A percentile compares a stretch with the other conserved stretches of the same genome.
These are phyloP conservation scores for Oemleria cerasiformis DNA, from an alignment of 306 rosid genomes.

Conservation along the genomic window DNA sequence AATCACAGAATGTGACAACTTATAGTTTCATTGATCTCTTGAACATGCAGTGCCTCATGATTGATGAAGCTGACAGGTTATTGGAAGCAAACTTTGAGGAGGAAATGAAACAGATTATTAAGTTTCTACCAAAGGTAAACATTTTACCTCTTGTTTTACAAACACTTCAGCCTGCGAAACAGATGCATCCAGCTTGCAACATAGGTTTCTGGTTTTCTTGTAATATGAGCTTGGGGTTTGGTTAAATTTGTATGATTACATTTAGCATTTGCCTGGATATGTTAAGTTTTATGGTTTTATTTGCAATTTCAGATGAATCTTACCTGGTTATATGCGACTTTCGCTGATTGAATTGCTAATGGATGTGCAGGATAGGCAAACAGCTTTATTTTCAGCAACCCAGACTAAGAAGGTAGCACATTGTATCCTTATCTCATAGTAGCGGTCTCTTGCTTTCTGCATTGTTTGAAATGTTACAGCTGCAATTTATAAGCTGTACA, in stretches of 20 bases:
- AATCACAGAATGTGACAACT: not conserved
- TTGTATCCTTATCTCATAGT: not conserved
- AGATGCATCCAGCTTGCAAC: not conserved
- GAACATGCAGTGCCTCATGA: constrained; percentile 70
- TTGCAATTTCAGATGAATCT: not conserved
- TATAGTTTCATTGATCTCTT: not conserved
- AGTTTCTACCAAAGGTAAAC: constrained; percentile 75
- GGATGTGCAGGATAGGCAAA: constrained; percentile 78
- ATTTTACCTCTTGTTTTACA: not conserved
- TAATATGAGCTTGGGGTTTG: not conserved
- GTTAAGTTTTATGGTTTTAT: not conserved
- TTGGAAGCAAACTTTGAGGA: constrained; percentile 94
- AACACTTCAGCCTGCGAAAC: not conserved
- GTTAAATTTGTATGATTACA: not conserved
- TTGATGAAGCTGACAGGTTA: constrained; percentile 98
- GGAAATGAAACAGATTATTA: constrained; percentile 88
- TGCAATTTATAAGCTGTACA: not conserved
- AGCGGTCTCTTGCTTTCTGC: not conserved
- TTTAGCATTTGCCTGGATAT: not conserved
- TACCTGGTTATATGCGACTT: not conserved
- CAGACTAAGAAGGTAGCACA: constrained; percentile 86
- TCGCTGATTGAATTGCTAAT: constrained; percentile 28
- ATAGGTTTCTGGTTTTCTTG: not conserved
- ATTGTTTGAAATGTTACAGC: not conserved
- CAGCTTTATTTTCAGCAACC: constrained; percentile 95